Conservation (phyloP, 2,329 filamentous ascomycete genomes). For the Ophiostoma tasmaniense region DNA sequence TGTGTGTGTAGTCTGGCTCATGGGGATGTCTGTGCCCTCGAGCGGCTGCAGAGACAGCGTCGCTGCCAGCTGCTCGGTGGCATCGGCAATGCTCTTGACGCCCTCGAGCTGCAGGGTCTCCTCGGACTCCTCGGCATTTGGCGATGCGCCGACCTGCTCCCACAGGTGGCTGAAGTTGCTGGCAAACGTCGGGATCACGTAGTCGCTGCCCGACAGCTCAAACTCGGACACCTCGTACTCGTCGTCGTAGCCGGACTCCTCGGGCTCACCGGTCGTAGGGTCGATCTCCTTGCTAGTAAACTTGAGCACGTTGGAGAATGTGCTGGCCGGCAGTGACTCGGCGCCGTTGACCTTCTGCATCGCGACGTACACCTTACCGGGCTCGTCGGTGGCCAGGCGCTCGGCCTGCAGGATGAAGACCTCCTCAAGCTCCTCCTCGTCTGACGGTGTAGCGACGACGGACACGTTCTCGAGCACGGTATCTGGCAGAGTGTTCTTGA, state of each 20-base stretch:
- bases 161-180: slow-evolving; percentile 93
- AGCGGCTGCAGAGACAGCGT: slow-evolving; percentile 84
- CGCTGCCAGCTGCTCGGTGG: slow-evolving; percentile 82
- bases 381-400: slow-evolving; percentile 72
- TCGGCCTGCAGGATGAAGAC: slow-evolving; percentile 89
- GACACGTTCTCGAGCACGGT: slow-evolving; percentile 87
- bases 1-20: slow-evolving; percentile 83
- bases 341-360: slow-evolving; percentile 79
- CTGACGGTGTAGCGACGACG: slow-evolving; percentile 67
- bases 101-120: slow-evolving; percentile 84
- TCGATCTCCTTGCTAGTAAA: slow-evolving; percentile 99
- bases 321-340: slow-evolving; percentile 65
- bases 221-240: slow-evolving; percentile 96
- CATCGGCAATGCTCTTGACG: slow-evolving; percentile 89
- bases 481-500: slow-evolving; percentile 92
- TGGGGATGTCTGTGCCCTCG: slow-evolving; percentile 84
- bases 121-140: slow-evolving; percentile 75
- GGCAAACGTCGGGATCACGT: slow-evolving; percentile 85
- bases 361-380: slow-evolving; percentile 88
- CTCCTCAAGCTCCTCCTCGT: slow-evolving; percentile 78
- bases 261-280: slow-evolving; percentile 83
- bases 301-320: slow-evolving; percentile 87
- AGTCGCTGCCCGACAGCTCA: slow-evolving; percentile 84
- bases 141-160: slow-evolving; percentile 82
- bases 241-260: slow-evolving; percentile 89